Conservation (phyloP, 768 basidiomycete genomes). For the Dioszegia hungarica region DNA sequence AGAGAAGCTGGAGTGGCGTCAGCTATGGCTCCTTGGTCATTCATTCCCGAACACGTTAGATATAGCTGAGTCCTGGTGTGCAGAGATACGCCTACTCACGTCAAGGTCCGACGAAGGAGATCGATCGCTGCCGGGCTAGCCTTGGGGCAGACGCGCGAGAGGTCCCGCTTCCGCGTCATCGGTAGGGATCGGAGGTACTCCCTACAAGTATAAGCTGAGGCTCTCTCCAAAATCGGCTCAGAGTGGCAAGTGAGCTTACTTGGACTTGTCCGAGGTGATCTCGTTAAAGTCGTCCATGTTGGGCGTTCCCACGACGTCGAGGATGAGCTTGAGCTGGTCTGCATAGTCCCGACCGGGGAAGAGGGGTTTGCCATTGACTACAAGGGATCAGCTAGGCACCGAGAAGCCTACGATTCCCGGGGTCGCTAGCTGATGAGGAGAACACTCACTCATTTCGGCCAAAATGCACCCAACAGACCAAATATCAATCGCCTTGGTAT, state of each 20-base stretch:
- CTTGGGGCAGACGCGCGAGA: constrained; percentile 65
- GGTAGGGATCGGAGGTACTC: constrained; percentile 62
- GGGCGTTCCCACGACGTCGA: constrained; percentile 77
- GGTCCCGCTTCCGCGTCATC: constrained; percentile 73
- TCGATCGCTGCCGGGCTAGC: constrained; percentile 57
- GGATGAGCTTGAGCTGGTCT: constrained; percentile 85
- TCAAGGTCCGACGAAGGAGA: constrained; percentile 41
- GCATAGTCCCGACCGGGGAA: constrained; percentile 87
- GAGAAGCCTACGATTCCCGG: too few species aligned
- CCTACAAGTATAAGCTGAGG: not conserved
- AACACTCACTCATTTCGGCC: constrained; percentile 38
- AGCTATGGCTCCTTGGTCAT: not conserved
- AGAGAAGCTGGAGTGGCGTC: constrained; percentile 41
- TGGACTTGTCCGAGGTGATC: constrained; percentile 69
- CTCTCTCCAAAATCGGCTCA: too few species aligned
- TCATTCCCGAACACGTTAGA: too few species aligned
- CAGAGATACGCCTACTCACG: constrained; percentile 52
- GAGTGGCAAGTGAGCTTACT: constrained; percentile 32
- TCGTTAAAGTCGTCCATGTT: constrained; percentile 88
- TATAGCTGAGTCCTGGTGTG: not conserved
- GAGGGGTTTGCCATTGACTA: constrained; percentile 87
- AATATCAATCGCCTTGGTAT: constrained; percentile 55
- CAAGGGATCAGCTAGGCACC: constrained; percentile 49
- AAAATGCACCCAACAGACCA: constrained; percentile 50
- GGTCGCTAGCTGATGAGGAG: too few species aligned